These are phyloP conservation scores for Solanum pennellii DNA, from an alignment of 257 asterid genomes.

Conservation along the genomic window DNA sequence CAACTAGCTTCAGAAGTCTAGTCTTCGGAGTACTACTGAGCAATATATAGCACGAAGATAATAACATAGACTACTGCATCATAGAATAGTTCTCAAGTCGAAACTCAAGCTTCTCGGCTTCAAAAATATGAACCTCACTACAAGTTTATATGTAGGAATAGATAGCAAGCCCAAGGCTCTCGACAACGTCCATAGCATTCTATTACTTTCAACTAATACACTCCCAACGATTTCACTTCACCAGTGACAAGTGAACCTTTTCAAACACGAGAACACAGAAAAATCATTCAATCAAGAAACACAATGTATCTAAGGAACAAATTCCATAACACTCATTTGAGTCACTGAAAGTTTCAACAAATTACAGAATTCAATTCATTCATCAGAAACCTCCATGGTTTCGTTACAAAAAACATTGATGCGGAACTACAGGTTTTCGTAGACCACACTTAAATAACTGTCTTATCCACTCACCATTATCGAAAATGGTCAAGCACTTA, in stretches of 20 bases:
- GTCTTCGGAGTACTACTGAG: not conserved
- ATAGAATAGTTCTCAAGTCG: not conserved
- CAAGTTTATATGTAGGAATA: not conserved
- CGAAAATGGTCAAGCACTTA: conserved; percentile 1
- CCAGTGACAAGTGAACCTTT: not conserved
- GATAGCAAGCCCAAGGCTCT: not conserved
- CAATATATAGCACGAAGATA: not conserved
- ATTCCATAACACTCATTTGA: not conserved
- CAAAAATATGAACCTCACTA: not conserved
- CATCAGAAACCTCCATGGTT: conserved; percentile 6
- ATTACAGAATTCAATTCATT: conserved; percentile 3
- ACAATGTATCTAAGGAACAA: not conserved
- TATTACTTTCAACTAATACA: not conserved
- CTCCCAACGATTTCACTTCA: not conserved
- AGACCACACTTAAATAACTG: not conserved
- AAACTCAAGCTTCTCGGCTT: not conserved
- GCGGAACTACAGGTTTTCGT: not conserved
- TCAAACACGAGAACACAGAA: not conserved
- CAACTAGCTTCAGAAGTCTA: not conserved
- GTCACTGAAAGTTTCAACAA: not conserved
- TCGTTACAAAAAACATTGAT: conserved; percentile 1
- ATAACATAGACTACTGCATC: not conserved
- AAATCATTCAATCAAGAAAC: not conserved
- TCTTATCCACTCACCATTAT: not conserved
- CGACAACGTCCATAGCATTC: not conserved